A percentile compares a stretch with the other conserved stretches of the same genome.
These are phyloP conservation scores for Tricholoma hemisulphureum DNA, from an alignment of 768 basidiomycete genomes.

Conservation along the genomic window DNA sequence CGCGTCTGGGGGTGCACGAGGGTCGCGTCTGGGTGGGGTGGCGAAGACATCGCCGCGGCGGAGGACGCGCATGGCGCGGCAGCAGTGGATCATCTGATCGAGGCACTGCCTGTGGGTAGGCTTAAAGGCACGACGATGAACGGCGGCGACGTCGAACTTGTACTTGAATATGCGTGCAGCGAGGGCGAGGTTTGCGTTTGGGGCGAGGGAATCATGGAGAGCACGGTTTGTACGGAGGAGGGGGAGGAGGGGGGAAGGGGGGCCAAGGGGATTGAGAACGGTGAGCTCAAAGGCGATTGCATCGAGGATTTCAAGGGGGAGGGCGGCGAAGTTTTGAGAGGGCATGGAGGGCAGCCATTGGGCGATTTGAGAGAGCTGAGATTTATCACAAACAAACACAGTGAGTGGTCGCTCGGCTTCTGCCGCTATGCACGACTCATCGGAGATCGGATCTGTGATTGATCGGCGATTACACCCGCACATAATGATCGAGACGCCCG, in stretches of 20 bases:
- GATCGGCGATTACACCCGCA: background rate
- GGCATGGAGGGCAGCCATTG: too few relatives aligned
- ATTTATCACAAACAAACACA: too few relatives aligned
- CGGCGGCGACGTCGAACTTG: slow-evolving; percentile 57
- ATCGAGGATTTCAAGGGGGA: slow-evolving; percentile 50
- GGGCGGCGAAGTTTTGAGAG: background rate
- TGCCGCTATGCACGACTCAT: background rate
- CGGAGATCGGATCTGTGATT: background rate
- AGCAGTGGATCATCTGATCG: slow-evolving; percentile 36
- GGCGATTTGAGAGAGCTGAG: too few relatives aligned
- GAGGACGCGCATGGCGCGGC: slow-evolving; percentile 39
- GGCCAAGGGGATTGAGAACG: slow-evolving; percentile 39
- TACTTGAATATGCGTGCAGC: slow-evolving; percentile 52
- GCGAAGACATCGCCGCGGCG: slow-evolving; percentile 25
- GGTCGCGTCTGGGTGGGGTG: background rate
- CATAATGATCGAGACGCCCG: background rate
- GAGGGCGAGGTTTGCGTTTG: slow-evolving; percentile 35
- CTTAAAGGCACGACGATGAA: slow-evolving; percentile 48
- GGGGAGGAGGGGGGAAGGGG: slow-evolving; percentile 46
- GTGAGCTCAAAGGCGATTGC: slow-evolving; percentile 51
- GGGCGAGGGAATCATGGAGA: slow-evolving; percentile 37
- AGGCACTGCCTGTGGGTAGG: slow-evolving; percentile 29
- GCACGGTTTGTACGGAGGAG: slow-evolving; percentile 45
- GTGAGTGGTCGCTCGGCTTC: too few relatives aligned
- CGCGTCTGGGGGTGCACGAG: background rate